A percentile compares a stretch with the other conserved stretches of the same genome.
phyloP scores from a whole-genome alignment of 768 basidiomycete species.

The Suillus tomentosus region DNA sequence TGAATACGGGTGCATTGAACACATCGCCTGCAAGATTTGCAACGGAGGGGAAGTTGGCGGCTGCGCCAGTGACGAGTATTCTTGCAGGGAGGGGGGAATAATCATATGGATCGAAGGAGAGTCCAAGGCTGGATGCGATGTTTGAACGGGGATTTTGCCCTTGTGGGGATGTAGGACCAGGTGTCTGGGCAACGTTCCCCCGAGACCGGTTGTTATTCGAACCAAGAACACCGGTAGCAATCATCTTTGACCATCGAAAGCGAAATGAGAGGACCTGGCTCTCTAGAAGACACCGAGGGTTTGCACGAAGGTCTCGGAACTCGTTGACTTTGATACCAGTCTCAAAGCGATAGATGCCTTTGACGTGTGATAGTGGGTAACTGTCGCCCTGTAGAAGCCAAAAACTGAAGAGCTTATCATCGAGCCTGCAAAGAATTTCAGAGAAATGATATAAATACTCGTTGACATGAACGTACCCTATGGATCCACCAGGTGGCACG shows the following conservation, averaged over 20 bases:
- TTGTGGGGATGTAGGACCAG: conserved; percentile 25
- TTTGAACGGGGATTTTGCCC: conserved; percentile 19
- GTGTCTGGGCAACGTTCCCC: conserved; percentile 32
- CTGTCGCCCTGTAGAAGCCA: conserved; percentile 83
- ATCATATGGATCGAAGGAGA: conserved; percentile 82
- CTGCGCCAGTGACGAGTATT: conserved; percentile 74
- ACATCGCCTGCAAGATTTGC: conserved; percentile 80
- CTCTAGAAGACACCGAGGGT: conserved; percentile 84
- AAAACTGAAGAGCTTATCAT: conserved; percentile 90
- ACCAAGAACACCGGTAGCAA: conserved; percentile 68
- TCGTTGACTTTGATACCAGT: conserved; percentile 87
- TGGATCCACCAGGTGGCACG: conserved; percentile 88
- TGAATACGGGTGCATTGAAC: conserved; percentile 79
- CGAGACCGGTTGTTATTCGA: conserved; percentile 33
- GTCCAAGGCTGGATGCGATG: conserved; percentile 48
- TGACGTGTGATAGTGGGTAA: conserved; percentile 74
- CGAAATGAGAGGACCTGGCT: conserved; percentile 81
- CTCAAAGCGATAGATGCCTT: conserved; percentile 87
- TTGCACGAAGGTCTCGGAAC: conserved; percentile 86
- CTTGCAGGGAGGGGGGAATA: conserved; percentile 62
- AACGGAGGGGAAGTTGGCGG: conserved; percentile 82
- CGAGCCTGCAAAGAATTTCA: conserved; percentile 52
- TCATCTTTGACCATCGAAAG: conserved; percentile 77
- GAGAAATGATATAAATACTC: conserved; percentile 8
- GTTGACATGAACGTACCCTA: conserved; percentile 57